Evolutionary conservation across 2,329 filamentous ascomycete species (phyloP).

Genomic region (Berkeleyomyces basicola): DNA sequence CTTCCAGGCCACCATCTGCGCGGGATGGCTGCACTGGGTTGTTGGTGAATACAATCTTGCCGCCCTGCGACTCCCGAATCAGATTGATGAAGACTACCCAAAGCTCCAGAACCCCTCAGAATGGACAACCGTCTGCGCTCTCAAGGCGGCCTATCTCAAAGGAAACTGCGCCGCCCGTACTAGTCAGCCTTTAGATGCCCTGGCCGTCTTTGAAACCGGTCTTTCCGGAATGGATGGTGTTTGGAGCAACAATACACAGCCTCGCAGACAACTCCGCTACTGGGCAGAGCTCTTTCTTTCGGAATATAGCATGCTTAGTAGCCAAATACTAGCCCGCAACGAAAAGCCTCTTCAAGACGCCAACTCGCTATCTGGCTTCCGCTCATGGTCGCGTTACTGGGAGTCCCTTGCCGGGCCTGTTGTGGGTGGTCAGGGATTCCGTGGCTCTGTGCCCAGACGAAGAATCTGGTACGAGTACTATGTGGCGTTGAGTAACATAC

Average conservation of each 20-base stretch:
- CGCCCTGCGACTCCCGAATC: constrained; percentile 43
- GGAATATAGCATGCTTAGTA: constrained; percentile 54
- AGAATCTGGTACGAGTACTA: constrained; percentile 80
- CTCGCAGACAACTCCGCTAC: constrained; percentile 49
- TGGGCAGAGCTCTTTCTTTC: constrained; percentile 69
- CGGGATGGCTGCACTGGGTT: constrained; percentile 74
- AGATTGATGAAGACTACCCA: constrained; percentile 39
- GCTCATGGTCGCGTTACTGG: constrained; percentile 58
- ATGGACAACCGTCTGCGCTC: constrained; percentile 69
- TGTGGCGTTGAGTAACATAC: constrained; percentile 54
- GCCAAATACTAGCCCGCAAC: constrained; percentile 37
- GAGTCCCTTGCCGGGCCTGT: constrained; percentile 30
- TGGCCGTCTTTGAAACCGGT: constrained; percentile 49
- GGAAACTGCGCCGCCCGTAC: constrained; percentile 43
- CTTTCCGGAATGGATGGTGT: constrained; percentile 43
- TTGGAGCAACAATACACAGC: constrained; percentile 30
- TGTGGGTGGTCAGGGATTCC: constrained; percentile 39
- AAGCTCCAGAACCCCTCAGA: constrained; percentile 40
- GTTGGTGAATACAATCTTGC: constrained; percentile 51
- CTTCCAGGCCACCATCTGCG: constrained; percentile 67
- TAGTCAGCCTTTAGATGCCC: constrained; percentile 37
- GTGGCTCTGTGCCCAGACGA: constrained; percentile 43
- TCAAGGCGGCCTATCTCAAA: constrained; percentile 65
- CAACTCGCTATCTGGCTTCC: constrained; percentile 39
- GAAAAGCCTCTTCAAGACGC: constrained; percentile 34